Evolutionary conservation across 495 filamentous ascomycete species (phyloP), one percentile per base, ranked within the genome.

Genomic region (Apiosordaria backusii): DNA sequence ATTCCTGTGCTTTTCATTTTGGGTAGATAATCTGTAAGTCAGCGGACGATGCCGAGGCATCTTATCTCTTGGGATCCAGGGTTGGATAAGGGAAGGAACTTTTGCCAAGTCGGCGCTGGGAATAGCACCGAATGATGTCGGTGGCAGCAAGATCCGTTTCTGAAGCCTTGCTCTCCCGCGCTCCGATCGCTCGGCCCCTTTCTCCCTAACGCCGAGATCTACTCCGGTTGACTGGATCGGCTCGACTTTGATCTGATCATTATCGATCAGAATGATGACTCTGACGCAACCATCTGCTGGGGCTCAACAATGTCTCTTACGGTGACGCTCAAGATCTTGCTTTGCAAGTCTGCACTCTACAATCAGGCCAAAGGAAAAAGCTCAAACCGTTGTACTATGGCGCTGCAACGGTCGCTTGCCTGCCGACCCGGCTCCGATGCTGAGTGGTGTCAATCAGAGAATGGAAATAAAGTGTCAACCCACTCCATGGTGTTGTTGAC

Each of bases 201-300:
- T 55, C n/a, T 55, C 22, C 16, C 24, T 60, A 60, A 26, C 57
- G 24, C 57, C 57, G 57, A 60, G 57, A 60, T 60, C 57, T 60
- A 4, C 9, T 60, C 35, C 35, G 35, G 35, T 45, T 45, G 35
- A 45, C 35, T 45, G 35, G 35, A 45, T 45, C 35, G 35, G 35
- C 10, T 45, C 6, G 35, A 45, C 3, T 45, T 18, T 45, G 35
- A 7, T 45, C 35, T 45, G 35, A 45, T 45, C 35, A 9, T 15
- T 15, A 45, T 45, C 35, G 16, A 45, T 45, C 35, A 45, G 6
- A 15, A 10, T 45, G 5, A 45, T 45, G 35, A 13, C 35, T 15
- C 35, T 45, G 35, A 45, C 35, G 35, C 35, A 45, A 45, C 35
- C 13, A 45, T 45, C 9, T 45, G 9, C 35, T 45, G 35, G 10